phyloP scores from a whole-genome alignment of 1,284 basidiomycete species.

The Irpex rosettiformis region DNA sequence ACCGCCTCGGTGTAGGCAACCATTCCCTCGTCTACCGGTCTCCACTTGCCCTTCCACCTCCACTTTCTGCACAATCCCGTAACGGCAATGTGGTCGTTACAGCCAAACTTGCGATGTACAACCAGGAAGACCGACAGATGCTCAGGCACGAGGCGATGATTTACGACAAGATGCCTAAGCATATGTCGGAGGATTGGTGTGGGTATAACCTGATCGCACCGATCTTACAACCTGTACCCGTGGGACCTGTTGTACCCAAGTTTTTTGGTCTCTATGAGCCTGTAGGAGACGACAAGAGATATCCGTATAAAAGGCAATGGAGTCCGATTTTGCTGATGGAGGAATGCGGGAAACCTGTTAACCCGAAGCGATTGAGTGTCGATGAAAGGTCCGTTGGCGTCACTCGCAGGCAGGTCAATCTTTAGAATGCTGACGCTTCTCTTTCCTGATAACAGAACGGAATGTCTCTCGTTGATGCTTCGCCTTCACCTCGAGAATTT shows the following conservation, averaged over 20 bases:
- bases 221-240: constrained; percentile 37
- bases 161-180: constrained; percentile 39
- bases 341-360: constrained; percentile 39
- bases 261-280: constrained; percentile 50
- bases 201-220: constrained; percentile 35
- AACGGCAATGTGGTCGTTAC: constrained; percentile 28
- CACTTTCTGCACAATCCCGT: constrained; percentile 18
- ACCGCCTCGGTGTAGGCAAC: constrained; percentile 26
- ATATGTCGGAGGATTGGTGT: constrained; percentile 45
- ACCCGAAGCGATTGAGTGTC: constrained; percentile 22
- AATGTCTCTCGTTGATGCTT: constrained; percentile 35
- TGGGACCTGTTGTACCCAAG: constrained; percentile 42
- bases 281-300: constrained; percentile 8
- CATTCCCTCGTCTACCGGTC: constrained; percentile 32
- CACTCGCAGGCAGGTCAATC: too few relatives aligned
- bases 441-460: constrained; percentile 31
- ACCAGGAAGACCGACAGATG: constrained; percentile 20
- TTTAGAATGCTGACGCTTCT: too few relatives aligned
- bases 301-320: constrained; percentile 5
- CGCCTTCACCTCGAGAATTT: constrained; percentile 40
- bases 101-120: constrained; percentile 25
- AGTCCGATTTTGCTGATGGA: constrained; percentile 48
- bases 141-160: constrained; percentile 37
- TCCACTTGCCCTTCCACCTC: constrained; percentile 25
- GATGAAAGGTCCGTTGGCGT: constrained; percentile 35